Evolutionary conservation across 805 yeast genomes (phyloP).

Genomic region (Barnettozyma pratensis): DNA sequence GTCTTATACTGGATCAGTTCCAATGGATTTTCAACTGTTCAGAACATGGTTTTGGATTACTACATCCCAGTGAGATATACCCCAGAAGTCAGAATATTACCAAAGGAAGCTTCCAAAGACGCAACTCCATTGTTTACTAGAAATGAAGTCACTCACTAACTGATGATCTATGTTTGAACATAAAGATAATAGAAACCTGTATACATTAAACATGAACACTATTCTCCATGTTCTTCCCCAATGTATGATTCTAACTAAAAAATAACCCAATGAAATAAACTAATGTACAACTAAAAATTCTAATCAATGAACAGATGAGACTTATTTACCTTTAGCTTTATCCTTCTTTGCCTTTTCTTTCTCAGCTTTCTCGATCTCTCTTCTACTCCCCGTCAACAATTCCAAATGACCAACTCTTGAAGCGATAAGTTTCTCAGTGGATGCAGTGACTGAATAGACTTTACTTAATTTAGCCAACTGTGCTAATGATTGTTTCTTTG

Average conservation of each 20-base stretch:
- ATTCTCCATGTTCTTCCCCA: too few relatives aligned
- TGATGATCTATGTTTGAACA: too few relatives aligned
- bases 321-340: slow-evolving; percentile 16
- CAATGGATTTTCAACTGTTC: slow-evolving; percentile 67
- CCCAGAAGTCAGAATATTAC: slow-evolving; percentile 7
- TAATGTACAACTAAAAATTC: neutral
- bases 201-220: too few relatives aligned
- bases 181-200: neutral
- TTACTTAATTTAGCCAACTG: slow-evolving; percentile 53
- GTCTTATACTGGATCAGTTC: slow-evolving; percentile 90
- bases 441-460: slow-evolving; percentile 40
- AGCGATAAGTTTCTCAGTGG: slow-evolving; percentile 83
- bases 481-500: slow-evolving; percentile 52
- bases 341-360: slow-evolving; percentile 34
- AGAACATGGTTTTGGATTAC: slow-evolving; percentile 64
- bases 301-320: too few relatives aligned
- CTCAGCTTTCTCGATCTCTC: slow-evolving; percentile 64
- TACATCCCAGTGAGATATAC: slow-evolving; percentile 22
- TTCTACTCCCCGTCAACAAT: slow-evolving; percentile 82
- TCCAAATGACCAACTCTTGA: slow-evolving; percentile 93
- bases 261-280: neutral
- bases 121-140: slow-evolving; percentile 11
- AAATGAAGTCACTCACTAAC: slow-evolving; percentile 1
- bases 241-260: too few relatives aligned
- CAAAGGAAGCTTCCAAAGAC: slow-evolving; percentile 4